phyloP scores from a whole-genome alignment of 345 rosid genomes.

The Camelina sativa region DNA sequence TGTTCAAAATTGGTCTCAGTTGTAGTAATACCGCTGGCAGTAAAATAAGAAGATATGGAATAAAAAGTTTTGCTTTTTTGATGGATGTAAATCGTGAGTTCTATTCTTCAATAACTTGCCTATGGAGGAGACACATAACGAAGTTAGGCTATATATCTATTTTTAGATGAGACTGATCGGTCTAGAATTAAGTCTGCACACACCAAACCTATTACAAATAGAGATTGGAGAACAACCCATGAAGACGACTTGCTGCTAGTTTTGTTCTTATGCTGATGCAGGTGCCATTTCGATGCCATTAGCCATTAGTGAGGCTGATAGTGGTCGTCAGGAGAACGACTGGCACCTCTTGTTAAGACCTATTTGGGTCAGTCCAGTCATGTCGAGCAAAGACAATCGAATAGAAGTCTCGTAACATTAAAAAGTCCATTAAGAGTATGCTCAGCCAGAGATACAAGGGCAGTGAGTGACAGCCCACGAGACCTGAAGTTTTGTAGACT shows the following conservation, averaged over 20 bases:
- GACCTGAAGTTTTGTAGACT: neutral
- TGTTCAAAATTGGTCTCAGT: slow-evolving; percentile 23
- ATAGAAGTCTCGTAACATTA: neutral
- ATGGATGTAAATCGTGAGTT: slow-evolving; percentile 10
- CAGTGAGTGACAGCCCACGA: neutral
- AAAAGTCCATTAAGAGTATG: neutral
- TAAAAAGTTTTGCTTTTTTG: slow-evolving; percentile 28
- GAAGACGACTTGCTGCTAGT: slow-evolving; percentile 5
- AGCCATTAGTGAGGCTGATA: slow-evolving; percentile 8
- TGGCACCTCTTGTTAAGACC: neutral
- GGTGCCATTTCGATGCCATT: neutral
- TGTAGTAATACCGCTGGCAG: slow-evolving; percentile 44
- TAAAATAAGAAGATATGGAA: slow-evolving; percentile 46
- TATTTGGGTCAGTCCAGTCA: neutral
- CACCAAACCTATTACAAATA: neutral
- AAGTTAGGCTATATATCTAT: neutral
- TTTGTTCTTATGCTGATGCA: slow-evolving; percentile 14
- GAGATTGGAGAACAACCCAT: slow-evolving; percentile 4
- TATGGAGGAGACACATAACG: neutral
- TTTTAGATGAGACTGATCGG: neutral
- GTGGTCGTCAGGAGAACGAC: neutral
- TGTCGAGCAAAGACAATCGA: neutral
- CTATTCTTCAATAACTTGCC: no score
- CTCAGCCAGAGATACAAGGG: neutral
- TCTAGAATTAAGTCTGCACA: slow-evolving; percentile 6